Evolutionary conservation across 805 yeast genomes (phyloP), one percentile per base, ranked within the genome.

Genomic region (Saturnispora hagleri): DNA sequence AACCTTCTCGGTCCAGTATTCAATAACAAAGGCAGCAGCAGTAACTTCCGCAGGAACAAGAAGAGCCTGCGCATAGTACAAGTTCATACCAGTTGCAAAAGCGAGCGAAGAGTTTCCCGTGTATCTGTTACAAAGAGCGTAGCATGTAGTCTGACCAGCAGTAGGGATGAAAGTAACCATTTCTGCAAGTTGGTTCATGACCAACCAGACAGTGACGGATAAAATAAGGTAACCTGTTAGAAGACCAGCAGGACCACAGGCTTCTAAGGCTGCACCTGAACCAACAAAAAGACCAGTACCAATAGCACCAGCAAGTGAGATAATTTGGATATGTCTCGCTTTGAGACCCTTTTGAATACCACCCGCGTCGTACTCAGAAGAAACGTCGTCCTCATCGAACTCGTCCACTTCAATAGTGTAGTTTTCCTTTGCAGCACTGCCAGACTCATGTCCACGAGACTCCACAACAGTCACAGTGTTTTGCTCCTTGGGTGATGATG

Each of bases 281-380:
- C 80, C 80, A 46, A 77, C 70, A 53, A 76, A 74, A 46, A 76
- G 65, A 46, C 80, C 81, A 15, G 87, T 81, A 63, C 89, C 89
- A 56, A 83, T 81, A 51, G 83, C 77, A 59, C 87, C 87, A 52
- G 86, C 88, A 48, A 84, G 73, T 27, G 88, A 84, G 51, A 82
- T 77, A 79, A 82, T 77, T 64, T 80, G 84, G 51, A 77, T 68
- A 55, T 77, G 81, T 60, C 81, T 69, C 27, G 70, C 58, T 56
- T 74, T 72, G 53, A 77, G 67, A 41, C 74, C 71, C 57, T 76
- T 66, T 42, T 77, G 73, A 5, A 62, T 59, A 18, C 40, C 50
- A 9, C 42, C 46, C 17, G n/a, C 36, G n/a, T 38, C 46, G 18
- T 48, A 42, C 8, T 28, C 40, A 17, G n/a, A 9, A n/a, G 27